A percentile compares a stretch with the other conserved stretches of the same genome.
Evolutionary conservation across 2,329 filamentous ascomycete genomes (phyloP).

Genomic region (Dactylonectria macrodidyma): DNA sequence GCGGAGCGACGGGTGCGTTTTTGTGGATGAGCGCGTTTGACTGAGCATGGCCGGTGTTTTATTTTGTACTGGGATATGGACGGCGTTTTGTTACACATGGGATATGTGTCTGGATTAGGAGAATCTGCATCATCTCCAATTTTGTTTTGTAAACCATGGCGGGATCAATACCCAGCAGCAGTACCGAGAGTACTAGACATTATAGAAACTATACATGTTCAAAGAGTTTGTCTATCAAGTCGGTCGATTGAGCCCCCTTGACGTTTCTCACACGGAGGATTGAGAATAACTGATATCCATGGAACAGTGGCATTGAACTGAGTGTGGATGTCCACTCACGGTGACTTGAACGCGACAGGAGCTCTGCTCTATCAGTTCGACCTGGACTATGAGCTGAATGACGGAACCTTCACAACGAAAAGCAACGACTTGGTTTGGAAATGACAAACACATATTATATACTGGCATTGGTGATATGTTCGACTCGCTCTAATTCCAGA

Average conservation of each 20-base stretch:
- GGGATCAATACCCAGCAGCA: constrained; percentile 1
- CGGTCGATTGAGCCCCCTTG: no score
- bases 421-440: not conserved
- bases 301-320: no score
- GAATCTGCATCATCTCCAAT: not conserved
- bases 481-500: not conserved
- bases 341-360: no score
- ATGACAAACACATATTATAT: not conserved
- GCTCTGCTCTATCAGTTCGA: no score
- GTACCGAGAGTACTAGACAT: not conserved
- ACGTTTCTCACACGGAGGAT: no score
- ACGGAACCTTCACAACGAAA: no score
- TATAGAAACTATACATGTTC: no score
- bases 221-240: no score
- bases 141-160: not conserved
- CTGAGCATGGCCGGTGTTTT: constrained; percentile 30
- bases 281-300: no score
- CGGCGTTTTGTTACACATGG: not conserved
- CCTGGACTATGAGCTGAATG: no score
- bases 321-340: no score
- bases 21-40: constrained; percentile 65
- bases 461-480: not conserved
- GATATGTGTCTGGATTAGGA: not conserved
- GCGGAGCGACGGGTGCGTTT: constrained; percentile 60
- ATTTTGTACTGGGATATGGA: not conserved